These are phyloP conservation scores for Collybia sp. DNA, from an alignment of 768 basidiomycete species.

Conservation along the genomic window DNA sequence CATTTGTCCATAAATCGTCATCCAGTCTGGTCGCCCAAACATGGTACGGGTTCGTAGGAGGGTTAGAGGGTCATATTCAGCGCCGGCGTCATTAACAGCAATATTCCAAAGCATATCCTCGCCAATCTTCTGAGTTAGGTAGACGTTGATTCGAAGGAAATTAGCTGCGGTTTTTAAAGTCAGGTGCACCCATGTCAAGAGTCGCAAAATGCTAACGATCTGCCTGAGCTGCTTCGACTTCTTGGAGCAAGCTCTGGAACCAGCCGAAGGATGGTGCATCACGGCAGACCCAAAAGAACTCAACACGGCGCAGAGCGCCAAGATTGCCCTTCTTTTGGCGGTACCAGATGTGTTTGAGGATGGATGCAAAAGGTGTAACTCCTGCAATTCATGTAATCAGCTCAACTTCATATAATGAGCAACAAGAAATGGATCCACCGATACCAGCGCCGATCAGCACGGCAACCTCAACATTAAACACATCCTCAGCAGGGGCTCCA, in stretches of 20 bases:
- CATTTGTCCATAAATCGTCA: slow-evolving; percentile 71
- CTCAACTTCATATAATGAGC: too few species aligned
- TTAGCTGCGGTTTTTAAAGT: slow-evolving; percentile 52
- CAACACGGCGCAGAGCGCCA: slow-evolving; percentile 80
- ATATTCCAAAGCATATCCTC: slow-evolving; percentile 93
- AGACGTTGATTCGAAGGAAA: slow-evolving; percentile 90
- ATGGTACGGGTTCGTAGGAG: slow-evolving; percentile 84
- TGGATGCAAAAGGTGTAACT: slow-evolving; percentile 93
- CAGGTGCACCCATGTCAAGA: background rate
- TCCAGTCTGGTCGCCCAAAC: slow-evolving; percentile 92
- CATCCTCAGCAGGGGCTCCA: slow-evolving; percentile 90
- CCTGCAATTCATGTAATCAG: slow-evolving; percentile 30
- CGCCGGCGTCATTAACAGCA: slow-evolving; percentile 80
- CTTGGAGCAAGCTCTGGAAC: slow-evolving; percentile 88
- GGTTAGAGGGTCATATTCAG: slow-evolving; percentile 86
- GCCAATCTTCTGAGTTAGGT: slow-evolving; percentile 80
- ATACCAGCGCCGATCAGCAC: slow-evolving; percentile 94
- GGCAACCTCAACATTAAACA: slow-evolving; percentile 81
- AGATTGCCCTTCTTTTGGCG: slow-evolving; percentile 74
- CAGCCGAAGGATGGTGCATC: slow-evolving; percentile 97
- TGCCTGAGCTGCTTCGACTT: slow-evolving; percentile 84
- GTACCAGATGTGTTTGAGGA: slow-evolving; percentile 96
- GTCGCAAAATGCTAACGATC: slow-evolving; percentile 59
- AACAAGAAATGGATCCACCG: slow-evolving; percentile 38
- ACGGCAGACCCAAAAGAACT: slow-evolving; percentile 93